A percentile compares a stretch with the other conserved stretches of the same genome.
Conservation (phyloP, 495 filamentous ascomycete genomes). For the Aspergillus asperescens region DNA sequence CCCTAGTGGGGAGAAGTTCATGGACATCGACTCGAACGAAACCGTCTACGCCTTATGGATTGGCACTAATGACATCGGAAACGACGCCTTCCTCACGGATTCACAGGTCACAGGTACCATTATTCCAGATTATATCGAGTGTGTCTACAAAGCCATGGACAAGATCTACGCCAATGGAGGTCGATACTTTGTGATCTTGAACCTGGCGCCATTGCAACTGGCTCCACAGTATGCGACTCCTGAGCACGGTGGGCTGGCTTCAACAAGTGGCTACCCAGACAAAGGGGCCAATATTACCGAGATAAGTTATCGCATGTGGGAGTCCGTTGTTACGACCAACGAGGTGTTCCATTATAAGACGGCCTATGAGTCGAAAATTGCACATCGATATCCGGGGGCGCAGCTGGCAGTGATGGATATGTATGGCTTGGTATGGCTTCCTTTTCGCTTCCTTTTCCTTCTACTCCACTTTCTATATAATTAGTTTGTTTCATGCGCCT, state of each 20-base stretch:
- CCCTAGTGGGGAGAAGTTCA: constrained; percentile 42
- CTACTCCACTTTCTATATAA: background rate
- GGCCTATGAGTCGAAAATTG: constrained; percentile 48
- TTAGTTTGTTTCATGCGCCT: background rate
- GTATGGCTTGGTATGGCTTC: constrained; percentile 47
- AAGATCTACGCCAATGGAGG: constrained; percentile 58
- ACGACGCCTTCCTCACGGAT: constrained; percentile 56
- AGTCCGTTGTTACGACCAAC: constrained; percentile 57
- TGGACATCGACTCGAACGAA: constrained; percentile 45
- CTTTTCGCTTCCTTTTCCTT: background rate
- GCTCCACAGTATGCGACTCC: constrained; percentile 54
- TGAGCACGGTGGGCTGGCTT: constrained; percentile 43
- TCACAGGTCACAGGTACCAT: constrained; percentile 52
- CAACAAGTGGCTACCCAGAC: constrained; percentile 54
- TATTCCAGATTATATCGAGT: constrained; percentile 57
- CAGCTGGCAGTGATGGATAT: constrained; percentile 61
- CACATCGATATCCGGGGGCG: constrained; percentile 52
- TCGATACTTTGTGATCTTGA: constrained; percentile 64
- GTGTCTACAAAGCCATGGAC: constrained; percentile 56
- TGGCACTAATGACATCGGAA: constrained; percentile 71
- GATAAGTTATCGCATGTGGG: constrained; percentile 54
- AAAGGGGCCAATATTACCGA: constrained; percentile 55
- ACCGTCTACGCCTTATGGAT: constrained; percentile 74
- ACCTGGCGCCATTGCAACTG: constrained; percentile 57
- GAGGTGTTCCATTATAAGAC: constrained; percentile 56